These are phyloP conservation scores for Penicillium atrosanguineum DNA, from an alignment of 495 filamentous ascomycete genomes.

Conservation along the genomic window DNA sequence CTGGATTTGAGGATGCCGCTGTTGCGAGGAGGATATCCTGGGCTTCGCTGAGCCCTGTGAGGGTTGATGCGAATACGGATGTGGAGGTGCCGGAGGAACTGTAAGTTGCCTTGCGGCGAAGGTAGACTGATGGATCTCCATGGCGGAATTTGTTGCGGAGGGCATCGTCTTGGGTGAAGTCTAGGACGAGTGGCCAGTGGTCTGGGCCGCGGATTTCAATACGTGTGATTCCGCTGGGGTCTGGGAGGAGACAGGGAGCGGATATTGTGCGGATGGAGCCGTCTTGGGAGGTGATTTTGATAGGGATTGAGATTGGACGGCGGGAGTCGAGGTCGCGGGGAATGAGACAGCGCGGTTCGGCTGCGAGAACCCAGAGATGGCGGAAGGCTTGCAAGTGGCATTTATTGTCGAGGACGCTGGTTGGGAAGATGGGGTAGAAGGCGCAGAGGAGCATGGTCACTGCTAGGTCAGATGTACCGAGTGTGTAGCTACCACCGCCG, in stretches of 20 bases:
- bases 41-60: constrained; percentile 48
- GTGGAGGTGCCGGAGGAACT: constrained; percentile 55
- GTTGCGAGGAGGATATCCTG: constrained; percentile 38
- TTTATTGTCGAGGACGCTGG: constrained; percentile 84
- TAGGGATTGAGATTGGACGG: constrained; percentile 70
- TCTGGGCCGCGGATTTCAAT: constrained; percentile 68
- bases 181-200: constrained; percentile 82
- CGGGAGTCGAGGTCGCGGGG: constrained; percentile 79
- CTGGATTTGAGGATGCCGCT: constrained; percentile 20
- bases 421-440: constrained; percentile 92
- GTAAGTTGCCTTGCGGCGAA: constrained; percentile 73
- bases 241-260: constrained; percentile 83
- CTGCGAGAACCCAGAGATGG: constrained; percentile 94
- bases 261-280: constrained; percentile 41
- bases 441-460: constrained; percentile 83
- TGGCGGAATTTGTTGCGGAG: constrained; percentile 66
- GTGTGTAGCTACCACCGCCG: constrained; percentile 85
- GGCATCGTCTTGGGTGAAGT: constrained; percentile 64
- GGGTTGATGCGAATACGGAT: constrained; percentile 70
- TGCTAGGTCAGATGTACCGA: constrained; percentile 85
- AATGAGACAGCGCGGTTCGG: constrained; percentile 84
- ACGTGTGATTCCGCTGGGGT: constrained; percentile 62
- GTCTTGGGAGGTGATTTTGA: constrained; percentile 54
- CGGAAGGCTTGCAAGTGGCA: constrained; percentile 95
- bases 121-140: constrained; percentile 71